Evolutionary conservation across 371 early-diverging fungal species (phyloP).

Genomic region (Gilbertella persicaria): DNA sequence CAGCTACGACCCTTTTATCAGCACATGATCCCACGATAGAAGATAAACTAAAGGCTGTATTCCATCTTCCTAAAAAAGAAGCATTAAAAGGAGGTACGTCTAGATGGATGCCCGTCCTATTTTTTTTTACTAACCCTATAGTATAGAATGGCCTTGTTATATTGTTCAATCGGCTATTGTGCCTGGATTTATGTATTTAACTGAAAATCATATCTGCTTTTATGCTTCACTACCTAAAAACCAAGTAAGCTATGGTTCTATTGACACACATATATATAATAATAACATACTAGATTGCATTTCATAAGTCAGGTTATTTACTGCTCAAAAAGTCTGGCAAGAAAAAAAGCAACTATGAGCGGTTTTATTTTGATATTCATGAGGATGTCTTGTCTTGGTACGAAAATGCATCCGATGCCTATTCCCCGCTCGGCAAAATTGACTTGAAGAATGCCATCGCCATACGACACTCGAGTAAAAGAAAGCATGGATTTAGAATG

Average conservation of each 20-base stretch:
- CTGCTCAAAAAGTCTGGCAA: slow-evolving; percentile 46
- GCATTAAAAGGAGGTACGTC: slow-evolving; percentile 51
- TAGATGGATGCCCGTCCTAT: no score
- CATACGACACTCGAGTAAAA: slow-evolving; percentile 51
- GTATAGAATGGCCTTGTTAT: slow-evolving; percentile 76
- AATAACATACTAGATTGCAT: slow-evolving; percentile 38
- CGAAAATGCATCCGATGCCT: slow-evolving; percentile 63
- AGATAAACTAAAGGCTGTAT: slow-evolving; percentile 62
- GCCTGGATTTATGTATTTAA: slow-evolving; percentile 72
- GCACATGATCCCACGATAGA: slow-evolving; percentile 28
- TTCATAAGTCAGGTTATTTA: slow-evolving; percentile 68
- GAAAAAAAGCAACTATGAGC: slow-evolving; percentile 43
- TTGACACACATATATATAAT: neutral
- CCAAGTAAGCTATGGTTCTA: slow-evolving; percentile 30
- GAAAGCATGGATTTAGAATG: slow-evolving; percentile 60
- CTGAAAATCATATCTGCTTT: slow-evolving; percentile 71
- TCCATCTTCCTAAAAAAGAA: slow-evolving; percentile 61
- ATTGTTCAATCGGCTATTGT: slow-evolving; percentile 70
- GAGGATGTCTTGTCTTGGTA: slow-evolving; percentile 67
- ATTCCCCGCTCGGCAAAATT: slow-evolving; percentile 71
- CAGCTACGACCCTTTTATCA: slow-evolving; percentile 1
- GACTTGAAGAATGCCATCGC: slow-evolving; percentile 65
- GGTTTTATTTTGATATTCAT: slow-evolving; percentile 73
- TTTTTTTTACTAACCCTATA: no score
- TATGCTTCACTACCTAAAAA: slow-evolving; percentile 65